These are phyloP conservation scores for Phytophthora pluvialis DNA, from an alignment of 352 stramenopile species.

Conservation along the genomic window DNA sequence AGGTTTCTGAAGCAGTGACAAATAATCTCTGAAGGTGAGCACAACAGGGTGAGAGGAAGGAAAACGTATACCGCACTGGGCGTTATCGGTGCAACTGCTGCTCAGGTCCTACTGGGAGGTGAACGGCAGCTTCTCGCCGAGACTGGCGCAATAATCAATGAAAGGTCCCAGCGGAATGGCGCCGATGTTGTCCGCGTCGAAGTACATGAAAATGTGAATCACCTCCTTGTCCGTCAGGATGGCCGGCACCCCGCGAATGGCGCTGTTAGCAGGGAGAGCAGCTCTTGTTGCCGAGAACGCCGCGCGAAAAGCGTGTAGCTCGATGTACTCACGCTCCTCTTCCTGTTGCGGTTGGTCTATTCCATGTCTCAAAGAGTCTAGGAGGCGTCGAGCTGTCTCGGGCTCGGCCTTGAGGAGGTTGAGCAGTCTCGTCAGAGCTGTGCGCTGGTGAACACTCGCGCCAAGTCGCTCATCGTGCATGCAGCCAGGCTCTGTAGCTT, in stretches of 20 bases:
- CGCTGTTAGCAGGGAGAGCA: constrained; percentile 9
- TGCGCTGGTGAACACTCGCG: constrained; percentile 64
- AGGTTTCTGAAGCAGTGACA: constrained; percentile 51
- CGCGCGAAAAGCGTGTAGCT: constrained; percentile 56
- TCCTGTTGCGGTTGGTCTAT: constrained; percentile 24
- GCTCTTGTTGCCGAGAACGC: constrained; percentile 26
- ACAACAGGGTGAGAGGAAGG: background rate
- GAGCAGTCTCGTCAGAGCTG: constrained; percentile 58
- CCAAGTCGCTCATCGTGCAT: constrained; percentile 57
- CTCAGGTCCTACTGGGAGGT: constrained; percentile 11
- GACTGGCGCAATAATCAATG: constrained; percentile 44
- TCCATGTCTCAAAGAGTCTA: constrained; percentile 25
- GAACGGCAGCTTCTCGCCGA: constrained; percentile 30
- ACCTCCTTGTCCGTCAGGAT: constrained; percentile 55
- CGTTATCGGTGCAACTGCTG: background rate
- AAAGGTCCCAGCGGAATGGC: constrained; percentile 53
- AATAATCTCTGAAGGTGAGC: background rate
- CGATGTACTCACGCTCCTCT: constrained; percentile 41
- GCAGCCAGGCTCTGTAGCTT: constrained; percentile 68
- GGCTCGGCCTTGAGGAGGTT: constrained; percentile 28
- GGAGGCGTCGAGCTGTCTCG: constrained; percentile 32
- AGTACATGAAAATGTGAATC: constrained; percentile 85
- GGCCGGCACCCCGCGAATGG: constrained; percentile 13
- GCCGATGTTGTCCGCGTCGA: constrained; percentile 70
- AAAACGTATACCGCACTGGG: constrained; percentile 3